phyloP scores from a whole-genome alignment of 257 asterid species.

The Scutellaria galericulata region DNA sequence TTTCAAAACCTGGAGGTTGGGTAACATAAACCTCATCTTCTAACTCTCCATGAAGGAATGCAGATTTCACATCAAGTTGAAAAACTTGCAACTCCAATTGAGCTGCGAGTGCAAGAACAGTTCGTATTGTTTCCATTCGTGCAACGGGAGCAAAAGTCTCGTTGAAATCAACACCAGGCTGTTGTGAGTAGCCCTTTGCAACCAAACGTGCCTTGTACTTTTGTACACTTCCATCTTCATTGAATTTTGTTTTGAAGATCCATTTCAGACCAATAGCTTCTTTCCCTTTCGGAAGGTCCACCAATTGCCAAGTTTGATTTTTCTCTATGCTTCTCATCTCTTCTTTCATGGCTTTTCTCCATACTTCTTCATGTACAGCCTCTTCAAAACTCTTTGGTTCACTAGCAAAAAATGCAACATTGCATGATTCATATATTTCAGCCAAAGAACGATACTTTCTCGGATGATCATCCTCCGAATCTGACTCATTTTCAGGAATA shows the following conservation, averaged over 20 bases:
- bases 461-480: not conserved
- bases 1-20: conserved; percentile 8
- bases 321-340: conserved; percentile 25
- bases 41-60: not conserved
- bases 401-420: not conserved
- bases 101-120: not conserved
- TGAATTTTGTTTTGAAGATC: conserved; percentile 8
- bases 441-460: not conserved
- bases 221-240: conserved; percentile 1
- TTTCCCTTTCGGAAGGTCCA: not conserved
- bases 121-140: not conserved
- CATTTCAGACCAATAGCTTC: not conserved
- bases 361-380: not conserved
- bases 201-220: conserved; percentile 14
- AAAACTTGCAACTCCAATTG: conserved; percentile 1
- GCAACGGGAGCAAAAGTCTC: not conserved
- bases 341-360: conserved; percentile 23
- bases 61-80: conserved; percentile 13
- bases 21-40: not conserved
- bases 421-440: conserved; percentile 14
- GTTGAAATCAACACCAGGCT: not conserved
- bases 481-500: not conserved
- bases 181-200: not conserved
- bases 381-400: conserved; percentile 2
- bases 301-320: conserved; percentile 28